Evolutionary conservation across 129 eudicot genomes (phyloP), one percentile per base, ranked within the genome.

Genomic region (Ambrosia trifida): DNA sequence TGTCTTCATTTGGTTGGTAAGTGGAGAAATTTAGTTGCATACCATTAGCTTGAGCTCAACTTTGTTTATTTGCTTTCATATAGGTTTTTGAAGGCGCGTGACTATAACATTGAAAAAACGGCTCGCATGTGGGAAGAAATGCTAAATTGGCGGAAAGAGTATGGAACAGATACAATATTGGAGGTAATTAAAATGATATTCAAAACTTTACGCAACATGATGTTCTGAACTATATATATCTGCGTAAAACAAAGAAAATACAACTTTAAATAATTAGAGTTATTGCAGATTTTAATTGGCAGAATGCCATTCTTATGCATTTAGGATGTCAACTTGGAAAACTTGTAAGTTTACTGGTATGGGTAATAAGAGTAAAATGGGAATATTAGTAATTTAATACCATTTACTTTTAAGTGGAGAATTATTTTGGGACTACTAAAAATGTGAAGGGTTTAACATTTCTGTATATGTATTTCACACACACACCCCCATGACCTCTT

Each of bases 61-160:
- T 46, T 56, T 56, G 40, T 56, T 44, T 10, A 8, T 51, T 0
- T 77, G n/a, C 33, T 43, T 65, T 59, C 56, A 66, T 66, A 51
- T 66, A 92, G 98, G 67, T 92, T 92, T 81, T 70, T 92, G 79
- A 92, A 92, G 83, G 96, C 98, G 10, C 84, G 96, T 65, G 95
- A 89, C 40, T 89, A 89, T 56, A 72, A 89, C 83, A 70, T 81
- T 72, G 93, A 86, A 40, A 86, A 80, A 72, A 85, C 98, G 18
- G 77, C 87, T 47, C 83, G 78, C 13, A 92, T 92, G 98, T 92
- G 98, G 98, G 91, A 87, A 83, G 98, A 92, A 68, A 92, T 92
- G 98, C 98, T 92, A 50, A 83, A 76, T 52, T 92, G 98, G 98
- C 82, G 98, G 76, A 87, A 82, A 44, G 96, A 92, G 82, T 89